A percentile compares a stretch with the other conserved stretches of the same genome.
These are phyloP conservation scores for Sanghuangporus baumii DNA, from an alignment of 1,284 basidiomycete species.

Conservation along the genomic window DNA sequence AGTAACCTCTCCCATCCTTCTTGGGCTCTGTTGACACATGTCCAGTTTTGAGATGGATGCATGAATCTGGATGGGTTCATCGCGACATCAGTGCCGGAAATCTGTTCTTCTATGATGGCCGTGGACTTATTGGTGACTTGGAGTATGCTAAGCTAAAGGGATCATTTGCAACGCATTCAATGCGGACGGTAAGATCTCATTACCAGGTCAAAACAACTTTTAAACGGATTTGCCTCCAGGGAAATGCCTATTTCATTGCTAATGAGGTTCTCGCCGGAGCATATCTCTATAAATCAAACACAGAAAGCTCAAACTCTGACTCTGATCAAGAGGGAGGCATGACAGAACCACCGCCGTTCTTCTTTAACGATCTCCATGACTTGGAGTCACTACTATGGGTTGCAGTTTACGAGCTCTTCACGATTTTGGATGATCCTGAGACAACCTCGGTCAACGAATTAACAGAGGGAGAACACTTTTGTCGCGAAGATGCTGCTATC, in stretches of 20 bases:
- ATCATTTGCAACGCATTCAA: not conserved
- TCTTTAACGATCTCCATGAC: not conserved
- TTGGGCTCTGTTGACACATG: not conserved
- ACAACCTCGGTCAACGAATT: not conserved
- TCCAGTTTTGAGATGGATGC: not conserved
- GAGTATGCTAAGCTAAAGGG: conserved; percentile 3
- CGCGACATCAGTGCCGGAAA: conserved; percentile 5
- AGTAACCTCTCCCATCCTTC: not conserved
- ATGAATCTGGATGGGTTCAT: not conserved
- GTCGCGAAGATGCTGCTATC: not conserved
- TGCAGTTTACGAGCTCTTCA: not conserved
- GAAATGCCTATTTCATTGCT: conserved; percentile 5
- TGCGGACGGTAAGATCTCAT: not conserved
- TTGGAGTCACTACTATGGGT: conserved; percentile 5
- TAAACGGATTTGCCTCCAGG: not conserved
- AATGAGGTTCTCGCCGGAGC: not conserved
- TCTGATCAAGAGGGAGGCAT: not conserved
- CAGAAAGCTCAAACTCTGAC: not conserved
- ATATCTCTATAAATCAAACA: not conserved
- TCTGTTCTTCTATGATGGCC: not conserved
- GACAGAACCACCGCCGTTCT: not conserved
- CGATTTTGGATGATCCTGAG: not conserved
- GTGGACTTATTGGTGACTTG: conserved; percentile 1
- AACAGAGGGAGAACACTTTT: not conserved
- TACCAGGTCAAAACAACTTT: not conserved